Percentiles rank a stretch among this genome's conserved stretches.
Conservation (phyloP, 2,329 filamentous ascomycete genomes). For the Monosporascus sp. region DNA sequence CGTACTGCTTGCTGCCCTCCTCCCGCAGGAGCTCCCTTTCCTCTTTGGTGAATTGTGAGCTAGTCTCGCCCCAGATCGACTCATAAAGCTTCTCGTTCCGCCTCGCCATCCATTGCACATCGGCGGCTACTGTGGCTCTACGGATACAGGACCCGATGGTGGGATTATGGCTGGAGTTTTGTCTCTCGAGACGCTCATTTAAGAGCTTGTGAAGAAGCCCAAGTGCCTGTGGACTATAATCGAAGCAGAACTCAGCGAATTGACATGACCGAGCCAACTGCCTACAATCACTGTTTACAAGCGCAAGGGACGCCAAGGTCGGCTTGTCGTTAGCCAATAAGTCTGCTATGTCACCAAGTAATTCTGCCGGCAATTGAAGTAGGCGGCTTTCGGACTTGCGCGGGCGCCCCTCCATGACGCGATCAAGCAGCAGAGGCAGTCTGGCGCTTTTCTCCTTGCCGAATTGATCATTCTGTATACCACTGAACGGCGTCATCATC, state of each 20-base stretch:
- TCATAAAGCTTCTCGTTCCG: not conserved
- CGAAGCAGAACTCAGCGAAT: conserved; percentile 2
- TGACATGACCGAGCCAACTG: conserved; percentile 7
- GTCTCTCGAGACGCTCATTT: not conserved
- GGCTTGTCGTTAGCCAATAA: conserved; percentile 1
- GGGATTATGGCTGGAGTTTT: not conserved
- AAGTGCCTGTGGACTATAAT: not conserved
- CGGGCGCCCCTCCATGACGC: not conserved
- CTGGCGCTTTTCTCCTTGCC: not conserved
- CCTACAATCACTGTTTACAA: conserved; percentile 3
- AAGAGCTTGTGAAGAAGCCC: not conserved
- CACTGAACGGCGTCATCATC: not conserved
- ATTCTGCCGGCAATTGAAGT: conserved; percentile 2
- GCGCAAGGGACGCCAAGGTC: conserved; percentile 1
- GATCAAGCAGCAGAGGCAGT: not conserved
- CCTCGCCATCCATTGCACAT: not conserved
- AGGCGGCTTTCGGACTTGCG: not conserved
- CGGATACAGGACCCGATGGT: not conserved
- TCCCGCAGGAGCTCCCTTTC: too few relatives aligned
- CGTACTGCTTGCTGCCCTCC: not conserved
- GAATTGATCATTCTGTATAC: not conserved
- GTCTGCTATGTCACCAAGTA: not conserved
- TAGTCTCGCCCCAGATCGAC: not conserved
- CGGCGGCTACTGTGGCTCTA: not conserved
- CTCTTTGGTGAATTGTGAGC: too few relatives aligned